Base-by-base conservation (phyloP, 2,329 filamentous ascomycete genomes). In the Emericellopsis cladophorae region DNA sequence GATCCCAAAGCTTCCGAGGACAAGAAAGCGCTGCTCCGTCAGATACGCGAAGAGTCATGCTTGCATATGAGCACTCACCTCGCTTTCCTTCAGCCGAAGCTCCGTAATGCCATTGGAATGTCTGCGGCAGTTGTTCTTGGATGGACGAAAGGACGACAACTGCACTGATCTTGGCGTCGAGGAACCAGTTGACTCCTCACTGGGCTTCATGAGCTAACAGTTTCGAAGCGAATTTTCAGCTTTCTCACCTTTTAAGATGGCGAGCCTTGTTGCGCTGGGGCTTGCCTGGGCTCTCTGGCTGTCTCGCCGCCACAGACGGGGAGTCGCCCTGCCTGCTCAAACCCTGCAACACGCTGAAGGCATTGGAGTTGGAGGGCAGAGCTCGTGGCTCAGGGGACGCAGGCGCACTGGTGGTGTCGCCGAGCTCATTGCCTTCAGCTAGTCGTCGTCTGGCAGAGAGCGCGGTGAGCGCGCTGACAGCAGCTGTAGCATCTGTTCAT, bases 1-100 rank as follows among this genome's bases (percentile, higher is more conserved):
- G 24, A 90, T 54, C 14, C 78, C 75, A 55, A 79, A 92, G 50
- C 74, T 79, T 1, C 85, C 85, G 10, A 86, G 61, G 8, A 81
- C 59, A 5, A 79, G 64, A 33, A 83, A 62, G 14, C 77, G 71
- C 76, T 81, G 39, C 2, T 7, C n/a, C 24, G 15, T 29, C 26
- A 29, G 37, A 15, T 26, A 23, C 7, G 16, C n/a, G 22, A 12
- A 5, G 18, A 16, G 26, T 4, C 26, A 29, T 29, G 8, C 26
- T 9, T 29, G 26, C 6, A 14, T 4, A 31, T 6, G 4, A 12
- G 8, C 3, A 42, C 47, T 40, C 57, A 72, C 73, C 59, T 76
- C 72, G 41, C 66, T 67, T n/a, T 67, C 64, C 4, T 58, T 51
- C 4, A 76, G 53, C 21, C 52, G 62, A 2, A 78, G 42, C 16